phyloP scores from a whole-genome alignment of 257 asterid genomes.

The Jaltomata sinuosa region DNA sequence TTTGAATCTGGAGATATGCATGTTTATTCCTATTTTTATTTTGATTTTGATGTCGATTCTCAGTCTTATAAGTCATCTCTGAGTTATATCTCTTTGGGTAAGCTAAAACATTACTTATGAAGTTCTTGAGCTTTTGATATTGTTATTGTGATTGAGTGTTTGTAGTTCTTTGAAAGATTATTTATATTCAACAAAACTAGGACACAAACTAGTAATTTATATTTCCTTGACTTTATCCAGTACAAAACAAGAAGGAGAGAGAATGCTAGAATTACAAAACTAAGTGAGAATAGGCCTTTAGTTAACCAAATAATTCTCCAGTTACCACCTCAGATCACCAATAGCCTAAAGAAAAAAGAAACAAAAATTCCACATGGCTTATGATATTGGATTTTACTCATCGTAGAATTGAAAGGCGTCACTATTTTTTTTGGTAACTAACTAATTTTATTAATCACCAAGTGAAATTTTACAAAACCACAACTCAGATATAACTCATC shows the following conservation, averaged over 20 bases:
- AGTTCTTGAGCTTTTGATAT: no score
- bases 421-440: not conserved
- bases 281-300: not conserved
- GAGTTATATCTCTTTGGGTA: no score
- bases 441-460: no score
- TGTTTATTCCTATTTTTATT: no score
- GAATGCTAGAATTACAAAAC: not conserved
- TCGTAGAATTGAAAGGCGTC: not conserved
- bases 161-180: no score
- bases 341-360: not conserved
- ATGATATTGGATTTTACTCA: not conserved
- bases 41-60: no score
- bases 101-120: no score
- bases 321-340: not conserved
- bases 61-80: no score
- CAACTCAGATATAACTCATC: no score
- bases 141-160: no score
- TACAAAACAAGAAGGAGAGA: not conserved
- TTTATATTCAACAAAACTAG: not conserved
- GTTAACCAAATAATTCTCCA: not conserved
- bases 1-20: no score
- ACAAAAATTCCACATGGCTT: not conserved
- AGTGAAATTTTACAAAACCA: no score
- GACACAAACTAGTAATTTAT: not conserved
- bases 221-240: not conserved